Evolutionary conservation across 441 rosid genomes (phyloP).

Genomic region (Rhodomyrtus psidioides): DNA sequence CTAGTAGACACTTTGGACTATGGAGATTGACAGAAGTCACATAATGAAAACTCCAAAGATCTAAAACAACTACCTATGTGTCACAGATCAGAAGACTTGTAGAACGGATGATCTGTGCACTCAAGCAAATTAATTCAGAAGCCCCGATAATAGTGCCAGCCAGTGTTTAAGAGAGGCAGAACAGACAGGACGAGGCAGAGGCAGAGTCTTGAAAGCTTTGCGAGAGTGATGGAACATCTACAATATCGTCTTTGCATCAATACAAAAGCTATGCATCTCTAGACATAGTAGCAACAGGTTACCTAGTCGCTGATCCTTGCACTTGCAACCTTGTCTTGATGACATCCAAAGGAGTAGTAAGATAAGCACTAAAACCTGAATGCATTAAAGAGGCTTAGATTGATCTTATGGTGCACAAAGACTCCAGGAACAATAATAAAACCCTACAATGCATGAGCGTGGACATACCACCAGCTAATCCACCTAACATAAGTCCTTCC

Average conservation of each 20-base stretch:
- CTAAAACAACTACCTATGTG: not conserved
- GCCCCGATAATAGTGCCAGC: not conserved
- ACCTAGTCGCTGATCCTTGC: conserved; percentile 78
- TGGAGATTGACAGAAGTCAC: not conserved
- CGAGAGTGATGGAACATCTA: not conserved
- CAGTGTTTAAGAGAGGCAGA: not conserved
- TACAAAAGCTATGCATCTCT: not conserved
- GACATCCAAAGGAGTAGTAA: conserved; percentile 90
- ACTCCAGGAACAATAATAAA: not conserved
- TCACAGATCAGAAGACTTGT: not conserved
- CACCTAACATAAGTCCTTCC: conserved; percentile 84
- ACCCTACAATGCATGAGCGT: not conserved
- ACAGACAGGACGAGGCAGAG: not conserved
- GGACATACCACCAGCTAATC: conserved; percentile 87
- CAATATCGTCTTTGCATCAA: not conserved
- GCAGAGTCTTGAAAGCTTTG: not conserved
- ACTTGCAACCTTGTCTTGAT: conserved; percentile 93
- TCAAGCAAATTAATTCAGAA: not conserved
- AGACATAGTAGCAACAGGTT: not conserved
- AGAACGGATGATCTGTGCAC: not conserved
- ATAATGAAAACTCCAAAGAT: not conserved
- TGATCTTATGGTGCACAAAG: not conserved
- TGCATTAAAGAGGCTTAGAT: not conserved
- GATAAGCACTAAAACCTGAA: conserved; percentile 78
- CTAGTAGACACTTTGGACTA: not conserved